These are phyloP conservation scores for Coemansia sp. DNA, from an alignment of 192 early-diverging fungal species.

Conservation along the genomic window DNA sequence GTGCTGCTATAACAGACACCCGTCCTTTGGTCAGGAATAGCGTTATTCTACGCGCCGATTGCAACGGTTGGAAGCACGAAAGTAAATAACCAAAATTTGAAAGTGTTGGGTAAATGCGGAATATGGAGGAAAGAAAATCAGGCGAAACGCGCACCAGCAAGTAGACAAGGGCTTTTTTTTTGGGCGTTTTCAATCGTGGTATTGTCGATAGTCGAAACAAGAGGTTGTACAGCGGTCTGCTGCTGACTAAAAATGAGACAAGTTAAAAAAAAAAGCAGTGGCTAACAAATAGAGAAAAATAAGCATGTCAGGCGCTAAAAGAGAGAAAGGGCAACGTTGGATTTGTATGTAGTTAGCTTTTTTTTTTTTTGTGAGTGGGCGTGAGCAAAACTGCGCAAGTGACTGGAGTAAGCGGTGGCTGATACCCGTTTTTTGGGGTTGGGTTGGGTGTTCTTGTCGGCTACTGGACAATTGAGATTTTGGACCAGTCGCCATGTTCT, in stretches of 20 bases:
- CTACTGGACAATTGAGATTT: too few species aligned
- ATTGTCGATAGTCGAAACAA: neutral
- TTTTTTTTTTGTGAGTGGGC: neutral
- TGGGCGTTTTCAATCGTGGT: neutral
- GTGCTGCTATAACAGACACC: neutral
- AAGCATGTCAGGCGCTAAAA: neutral
- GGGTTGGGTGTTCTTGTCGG: too few species aligned
- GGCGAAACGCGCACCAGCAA: conserved; percentile 7
- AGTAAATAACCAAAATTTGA: neutral
- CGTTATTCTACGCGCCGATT: neutral
- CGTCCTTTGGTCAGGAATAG: neutral
- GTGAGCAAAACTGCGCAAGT: neutral
- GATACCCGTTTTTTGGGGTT: too few species aligned
- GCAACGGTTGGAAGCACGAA: neutral
- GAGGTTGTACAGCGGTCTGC: neutral
- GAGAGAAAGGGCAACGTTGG: conserved; percentile 6
- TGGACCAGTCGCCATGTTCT: too few species aligned
- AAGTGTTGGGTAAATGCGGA: conserved; percentile 1
- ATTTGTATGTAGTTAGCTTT: neutral
- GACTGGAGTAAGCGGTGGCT: neutral
- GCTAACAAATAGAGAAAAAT: conserved; percentile 14
- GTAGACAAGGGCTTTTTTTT: conserved; percentile 2
- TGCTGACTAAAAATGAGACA: neutral
- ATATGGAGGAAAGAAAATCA: neutral
- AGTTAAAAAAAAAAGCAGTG: conserved; percentile 2